Evolutionary conservation across 345 rosid genomes (phyloP).

Genomic region (Citrus inodora): DNA sequence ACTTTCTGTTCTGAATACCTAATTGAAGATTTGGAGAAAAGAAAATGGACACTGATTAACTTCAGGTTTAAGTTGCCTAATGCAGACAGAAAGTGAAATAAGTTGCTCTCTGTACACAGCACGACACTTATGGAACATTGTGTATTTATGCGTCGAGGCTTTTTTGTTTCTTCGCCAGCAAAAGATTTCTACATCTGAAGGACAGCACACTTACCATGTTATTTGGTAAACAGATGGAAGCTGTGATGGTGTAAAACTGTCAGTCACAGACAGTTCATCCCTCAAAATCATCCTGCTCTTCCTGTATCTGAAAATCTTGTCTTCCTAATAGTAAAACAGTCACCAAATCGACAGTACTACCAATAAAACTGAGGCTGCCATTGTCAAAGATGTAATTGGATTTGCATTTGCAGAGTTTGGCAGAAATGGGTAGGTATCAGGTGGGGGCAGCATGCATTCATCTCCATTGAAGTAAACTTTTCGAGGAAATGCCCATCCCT

Average conservation of each 20-base stretch:
- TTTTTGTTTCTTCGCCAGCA: not conserved
- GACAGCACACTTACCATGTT: not conserved
- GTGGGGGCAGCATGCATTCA: slow-evolving; percentile 57
- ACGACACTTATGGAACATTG: not conserved
- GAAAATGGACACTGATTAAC: not conserved
- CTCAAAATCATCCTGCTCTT: slow-evolving; percentile 11
- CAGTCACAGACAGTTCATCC: not conserved
- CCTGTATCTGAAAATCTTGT: slow-evolving; percentile 9
- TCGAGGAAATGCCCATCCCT: slow-evolving; percentile 61
- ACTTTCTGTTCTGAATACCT: not conserved
- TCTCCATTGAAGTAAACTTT: slow-evolving; percentile 60
- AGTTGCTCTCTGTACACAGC: not conserved
- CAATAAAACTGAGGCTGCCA: slow-evolving; percentile 28
- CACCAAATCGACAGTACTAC: slow-evolving; percentile 18
- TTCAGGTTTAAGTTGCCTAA: not conserved
- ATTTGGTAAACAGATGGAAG: not conserved
- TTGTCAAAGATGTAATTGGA: slow-evolving; percentile 14
- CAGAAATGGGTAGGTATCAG: slow-evolving; percentile 45
- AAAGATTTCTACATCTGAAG: not conserved
- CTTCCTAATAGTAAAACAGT: not conserved
- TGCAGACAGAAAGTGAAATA: not conserved
- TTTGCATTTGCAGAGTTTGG: slow-evolving; percentile 31
- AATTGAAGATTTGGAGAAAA: not conserved
- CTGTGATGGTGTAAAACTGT: slow-evolving; percentile 15
- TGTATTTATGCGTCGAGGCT: not conserved